Conservation (phyloP, 1,139 yeast genomes). For the Kurtzmaniella natalensis region DNA sequence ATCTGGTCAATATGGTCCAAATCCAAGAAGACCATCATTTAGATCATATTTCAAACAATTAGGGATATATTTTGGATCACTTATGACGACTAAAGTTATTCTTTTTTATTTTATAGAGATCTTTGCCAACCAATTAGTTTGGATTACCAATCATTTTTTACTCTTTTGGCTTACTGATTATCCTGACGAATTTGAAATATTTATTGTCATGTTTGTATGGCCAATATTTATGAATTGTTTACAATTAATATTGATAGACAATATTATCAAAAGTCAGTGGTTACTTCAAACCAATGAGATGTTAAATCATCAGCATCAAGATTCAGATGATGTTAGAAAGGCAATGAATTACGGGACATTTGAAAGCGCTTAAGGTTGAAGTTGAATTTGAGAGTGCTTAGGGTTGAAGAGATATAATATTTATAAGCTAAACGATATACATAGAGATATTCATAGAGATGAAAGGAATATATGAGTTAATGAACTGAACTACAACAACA, state of each 20-base stretch:
- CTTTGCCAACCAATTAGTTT: constrained; percentile 36
- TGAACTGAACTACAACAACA: too few relatives aligned
- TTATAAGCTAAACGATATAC: too few relatives aligned
- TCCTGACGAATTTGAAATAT: constrained; percentile 74
- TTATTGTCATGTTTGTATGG: constrained; percentile 79
- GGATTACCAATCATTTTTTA: constrained; percentile 43
- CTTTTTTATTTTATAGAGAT: constrained; percentile 36
- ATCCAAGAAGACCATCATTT: constrained; percentile 55
- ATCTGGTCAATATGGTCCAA: constrained; percentile 77
- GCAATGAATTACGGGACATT: constrained; percentile 2
- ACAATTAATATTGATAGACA: constrained; percentile 83
- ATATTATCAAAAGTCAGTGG: constrained; percentile 62
- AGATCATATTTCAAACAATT: constrained; percentile 73
- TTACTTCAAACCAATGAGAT: constrained; percentile 21
- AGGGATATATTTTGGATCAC: constrained; percentile 56
- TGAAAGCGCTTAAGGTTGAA: too few relatives aligned
- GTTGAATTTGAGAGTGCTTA: too few relatives aligned
- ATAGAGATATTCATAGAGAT: too few relatives aligned
- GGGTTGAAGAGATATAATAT: too few relatives aligned
- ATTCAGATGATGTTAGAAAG: neutral
- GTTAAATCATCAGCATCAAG: constrained; percentile 12
- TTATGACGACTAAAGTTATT: constrained; percentile 62
- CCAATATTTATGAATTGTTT: constrained; percentile 79
- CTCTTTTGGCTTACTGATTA: constrained; percentile 77
- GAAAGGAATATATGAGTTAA: too few relatives aligned